Conservation (phyloP, 768 basidiomycete genomes). For the Pleurotus salmoneostramineus region DNA sequence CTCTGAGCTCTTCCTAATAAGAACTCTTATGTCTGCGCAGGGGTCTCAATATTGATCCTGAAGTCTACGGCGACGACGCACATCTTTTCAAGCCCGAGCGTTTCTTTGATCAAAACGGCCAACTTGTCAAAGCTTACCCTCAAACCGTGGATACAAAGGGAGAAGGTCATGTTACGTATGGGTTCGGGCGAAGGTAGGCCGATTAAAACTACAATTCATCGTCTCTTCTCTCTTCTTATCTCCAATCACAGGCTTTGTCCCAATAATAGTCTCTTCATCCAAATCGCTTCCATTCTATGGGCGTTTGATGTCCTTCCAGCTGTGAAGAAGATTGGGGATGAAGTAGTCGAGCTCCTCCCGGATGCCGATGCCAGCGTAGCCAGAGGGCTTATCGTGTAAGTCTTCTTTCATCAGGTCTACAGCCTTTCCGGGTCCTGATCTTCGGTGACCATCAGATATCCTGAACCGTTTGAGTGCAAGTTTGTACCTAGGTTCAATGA, state of each 20-base stretch:
- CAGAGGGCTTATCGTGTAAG: not conserved
- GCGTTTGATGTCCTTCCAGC: not conserved
- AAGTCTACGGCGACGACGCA: slow-evolving; percentile 27
- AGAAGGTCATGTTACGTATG: slow-evolving; percentile 25
- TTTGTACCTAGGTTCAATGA: not conserved
- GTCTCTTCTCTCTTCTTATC: not conserved
- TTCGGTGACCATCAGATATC: not conserved
- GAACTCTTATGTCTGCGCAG: slow-evolving; percentile 12
- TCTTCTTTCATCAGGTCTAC: not conserved
- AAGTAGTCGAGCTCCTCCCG: not conserved
- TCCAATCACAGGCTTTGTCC: not conserved
- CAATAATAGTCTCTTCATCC: not conserved
- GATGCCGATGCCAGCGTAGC: not conserved
- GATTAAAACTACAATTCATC: not conserved
- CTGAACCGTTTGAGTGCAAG: not conserved
- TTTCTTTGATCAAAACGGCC: slow-evolving; percentile 39
- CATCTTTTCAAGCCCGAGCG: slow-evolving; percentile 41
- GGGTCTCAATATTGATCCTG: slow-evolving; percentile 29
- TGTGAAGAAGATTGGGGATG: not conserved
- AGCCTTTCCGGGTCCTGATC: not conserved
- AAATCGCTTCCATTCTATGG: not conserved
- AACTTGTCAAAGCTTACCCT: slow-evolving; percentile 21
- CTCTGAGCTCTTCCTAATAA: not conserved
- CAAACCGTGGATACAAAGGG: slow-evolving; percentile 24
- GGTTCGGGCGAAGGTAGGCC: slow-evolving; percentile 25